Base-by-base conservation (phyloP, 805 yeast species). In the Kluyveromyces nonfermentans region DNA sequence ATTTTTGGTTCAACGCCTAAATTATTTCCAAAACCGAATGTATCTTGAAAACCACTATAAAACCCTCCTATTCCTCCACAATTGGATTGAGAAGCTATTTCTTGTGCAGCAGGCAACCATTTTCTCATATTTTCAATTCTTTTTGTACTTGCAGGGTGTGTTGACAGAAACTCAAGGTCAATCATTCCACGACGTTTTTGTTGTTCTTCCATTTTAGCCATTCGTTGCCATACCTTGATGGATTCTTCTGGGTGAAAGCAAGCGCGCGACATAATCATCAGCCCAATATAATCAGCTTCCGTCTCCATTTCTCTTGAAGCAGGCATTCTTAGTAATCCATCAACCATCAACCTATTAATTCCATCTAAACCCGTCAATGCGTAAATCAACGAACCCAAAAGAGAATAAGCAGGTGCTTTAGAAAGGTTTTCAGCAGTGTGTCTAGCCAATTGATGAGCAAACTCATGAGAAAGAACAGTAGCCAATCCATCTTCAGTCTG, bases 261-360 rank as follows among this genome's bases (percentile, higher is more conserved):
- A 38, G 95, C 95, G 46, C 79, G 69, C 2, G 96, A 77, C 96
- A 90, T 85, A 51, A 90, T 71, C 79, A 87, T 82, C 47, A 93
- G 68, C 0, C 99, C 99, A 25, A 93, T 89, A 54, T 82, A 81
- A 63, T 93, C 98, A 0, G 98, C 97, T 62, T 93, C 98, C 0
- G 87, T 74, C 63, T 93, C 99, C 96, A 87, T 87, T 46, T 78
- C 86, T 54, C 99, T 71, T 1, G 95, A 84, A 0, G 94, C 84
- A 0, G 97, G 97, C 74, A 82, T 75, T 50, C 78, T 75, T 40
- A 88, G 59, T 12, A 78, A 58, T 1, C 87, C 72, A 21, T 72
- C 72, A 20, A 74, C 52, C 14, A 85, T 61, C 28, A 84, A 50
- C 42, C 74, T 72, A 53, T 75, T 75, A 44, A 84, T 56, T 38